Conservation (phyloP, 1,284 basidiomycete species). For the Sporisorium sorghi region DNA sequence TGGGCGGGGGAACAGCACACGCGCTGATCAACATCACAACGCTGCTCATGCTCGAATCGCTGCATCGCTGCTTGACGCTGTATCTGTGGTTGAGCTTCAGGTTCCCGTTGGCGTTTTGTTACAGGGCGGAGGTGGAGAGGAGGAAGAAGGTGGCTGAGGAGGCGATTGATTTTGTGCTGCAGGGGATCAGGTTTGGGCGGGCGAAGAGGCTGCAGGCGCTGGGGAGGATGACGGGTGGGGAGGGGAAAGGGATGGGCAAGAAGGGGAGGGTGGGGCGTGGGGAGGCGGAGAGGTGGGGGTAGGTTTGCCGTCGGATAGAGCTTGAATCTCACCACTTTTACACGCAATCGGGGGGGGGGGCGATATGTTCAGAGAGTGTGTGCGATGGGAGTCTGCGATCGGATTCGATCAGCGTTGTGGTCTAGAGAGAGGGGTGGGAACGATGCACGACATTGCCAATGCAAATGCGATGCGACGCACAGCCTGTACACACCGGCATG, state of each 20-base stretch:
- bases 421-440: too few relatives aligned
- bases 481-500: too few relatives aligned
- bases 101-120: conserved; percentile 79
- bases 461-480: too few relatives aligned
- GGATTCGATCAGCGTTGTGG: too few relatives aligned
- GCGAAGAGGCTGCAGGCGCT: conserved; percentile 50
- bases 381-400: too few relatives aligned
- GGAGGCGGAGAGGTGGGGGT: background rate
- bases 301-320: too few relatives aligned
- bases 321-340: background rate
- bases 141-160: conserved; percentile 79
- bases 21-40: conserved; percentile 60
- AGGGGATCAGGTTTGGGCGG: conserved; percentile 65
- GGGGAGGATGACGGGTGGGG: conserved; percentile 18
- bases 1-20: conserved; percentile 19
- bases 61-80: conserved; percentile 83
- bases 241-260: too few relatives aligned
- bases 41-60: conserved; percentile 77
- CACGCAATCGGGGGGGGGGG: too few relatives aligned
- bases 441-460: too few relatives aligned
- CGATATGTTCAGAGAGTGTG: too few relatives aligned
- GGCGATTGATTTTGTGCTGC: conserved; percentile 74
- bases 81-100: conserved; percentile 91
- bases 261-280: too few relatives aligned
- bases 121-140: conserved; percentile 73